Conservation (phyloP, 1,284 basidiomycete species). For the Hemileia vastatrix region DNA sequence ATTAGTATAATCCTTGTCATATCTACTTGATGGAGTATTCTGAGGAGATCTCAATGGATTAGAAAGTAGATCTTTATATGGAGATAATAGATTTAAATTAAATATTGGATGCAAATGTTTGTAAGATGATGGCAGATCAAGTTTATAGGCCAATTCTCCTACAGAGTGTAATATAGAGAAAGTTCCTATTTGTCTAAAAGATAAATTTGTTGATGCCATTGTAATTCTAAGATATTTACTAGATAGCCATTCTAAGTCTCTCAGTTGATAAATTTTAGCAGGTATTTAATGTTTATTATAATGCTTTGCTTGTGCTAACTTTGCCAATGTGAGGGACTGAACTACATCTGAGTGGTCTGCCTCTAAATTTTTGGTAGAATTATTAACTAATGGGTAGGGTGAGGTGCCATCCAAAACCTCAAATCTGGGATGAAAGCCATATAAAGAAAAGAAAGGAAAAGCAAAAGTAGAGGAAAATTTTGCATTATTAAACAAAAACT, state of each 20-base stretch:
- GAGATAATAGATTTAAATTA: no score
- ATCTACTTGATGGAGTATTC: no score
- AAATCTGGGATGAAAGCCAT: constrained; percentile 43
- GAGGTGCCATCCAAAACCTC: constrained; percentile 1
- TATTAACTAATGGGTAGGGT: neutral
- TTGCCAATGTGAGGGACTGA: neutral
- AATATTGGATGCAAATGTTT: no score
- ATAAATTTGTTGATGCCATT: no score
- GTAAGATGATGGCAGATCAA: no score
- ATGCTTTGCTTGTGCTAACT: neutral
- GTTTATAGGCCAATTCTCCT: no score
- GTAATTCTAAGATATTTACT: no score
- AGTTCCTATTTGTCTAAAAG: no score
- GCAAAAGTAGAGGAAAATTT: constrained; percentile 31
- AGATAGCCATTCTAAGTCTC: neutral
- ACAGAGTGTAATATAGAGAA: no score
- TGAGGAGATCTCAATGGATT: no score
- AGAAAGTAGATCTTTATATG: no score
- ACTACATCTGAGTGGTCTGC: neutral
- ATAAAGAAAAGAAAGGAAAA: constrained; percentile 48
- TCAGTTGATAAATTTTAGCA: neutral
- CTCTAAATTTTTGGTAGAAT: neutral
- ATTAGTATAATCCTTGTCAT: no score
- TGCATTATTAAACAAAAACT: constrained; percentile 44
- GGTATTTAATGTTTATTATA: neutral